A percentile compares a stretch with the other conserved stretches of the same genome.
phyloP scores from a whole-genome alignment of 208 protist species.

The Trypanosoma conorhini region DNA sequence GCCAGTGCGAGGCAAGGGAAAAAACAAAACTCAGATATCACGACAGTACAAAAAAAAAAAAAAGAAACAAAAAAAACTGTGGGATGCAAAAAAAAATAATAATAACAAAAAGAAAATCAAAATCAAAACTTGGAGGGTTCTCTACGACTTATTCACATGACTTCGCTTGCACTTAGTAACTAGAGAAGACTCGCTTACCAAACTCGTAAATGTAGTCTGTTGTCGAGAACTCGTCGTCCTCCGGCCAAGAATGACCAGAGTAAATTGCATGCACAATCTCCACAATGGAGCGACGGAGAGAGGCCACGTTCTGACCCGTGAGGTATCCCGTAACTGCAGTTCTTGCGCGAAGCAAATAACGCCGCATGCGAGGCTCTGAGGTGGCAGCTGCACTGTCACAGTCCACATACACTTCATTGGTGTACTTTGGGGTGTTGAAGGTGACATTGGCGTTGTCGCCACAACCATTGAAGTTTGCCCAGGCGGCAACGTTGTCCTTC shows the following conservation, averaged over 20 bases:
- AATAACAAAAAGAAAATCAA: conserved; percentile 3
- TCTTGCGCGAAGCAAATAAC: not conserved
- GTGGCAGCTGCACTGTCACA: conserved; percentile 19
- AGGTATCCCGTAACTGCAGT: not conserved
- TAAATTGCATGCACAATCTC: conserved; percentile 55
- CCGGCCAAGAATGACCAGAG: conserved; percentile 51
- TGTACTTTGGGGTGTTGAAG: conserved; percentile 40
- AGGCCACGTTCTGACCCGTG: not conserved
- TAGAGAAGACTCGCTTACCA: conserved; percentile 39
- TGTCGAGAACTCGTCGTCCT: conserved; percentile 55
- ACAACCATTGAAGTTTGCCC: conserved; percentile 51
- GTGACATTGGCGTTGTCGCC: conserved; percentile 23
- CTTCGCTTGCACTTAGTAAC: conserved; percentile 30
- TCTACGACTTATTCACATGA: no score
- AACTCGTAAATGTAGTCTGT: conserved; percentile 74
- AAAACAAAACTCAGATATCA: not conserved
- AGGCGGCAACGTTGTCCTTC: conserved; percentile 39
- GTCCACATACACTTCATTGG: conserved; percentile 46
- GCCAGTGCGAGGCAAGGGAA: no score
- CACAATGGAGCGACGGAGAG: conserved; percentile 26
- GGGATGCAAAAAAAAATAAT: conserved; percentile 13
- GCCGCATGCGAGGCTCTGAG: not conserved
- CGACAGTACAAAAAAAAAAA: conserved; percentile 16
- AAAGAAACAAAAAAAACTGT: conserved; percentile 10
- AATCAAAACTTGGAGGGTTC: no score